Percentiles rank a stretch among this genome's conserved stretches.
These are phyloP conservation scores for Vicia sativa DNA, from an alignment of 306 rosid species.

Conservation along the genomic window DNA sequence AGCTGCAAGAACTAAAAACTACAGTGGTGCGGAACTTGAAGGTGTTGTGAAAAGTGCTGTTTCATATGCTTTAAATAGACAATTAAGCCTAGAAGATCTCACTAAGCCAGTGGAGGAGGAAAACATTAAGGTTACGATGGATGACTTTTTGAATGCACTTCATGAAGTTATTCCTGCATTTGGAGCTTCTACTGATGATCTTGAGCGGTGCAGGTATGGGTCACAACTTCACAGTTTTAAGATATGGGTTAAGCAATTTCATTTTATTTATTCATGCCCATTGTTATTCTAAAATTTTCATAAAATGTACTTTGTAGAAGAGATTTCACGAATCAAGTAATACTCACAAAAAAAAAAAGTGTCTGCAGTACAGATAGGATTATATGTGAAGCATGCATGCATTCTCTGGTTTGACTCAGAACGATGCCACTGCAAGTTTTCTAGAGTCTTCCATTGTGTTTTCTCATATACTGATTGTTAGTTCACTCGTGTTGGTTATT, in stretches of 20 bases:
- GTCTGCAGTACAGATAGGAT: background rate
- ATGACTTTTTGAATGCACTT: slow-evolving; percentile 87
- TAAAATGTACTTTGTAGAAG: slow-evolving; percentile 28
- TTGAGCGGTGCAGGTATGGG: slow-evolving; percentile 87
- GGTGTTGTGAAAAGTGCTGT: slow-evolving; percentile 99
- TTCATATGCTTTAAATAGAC: slow-evolving; percentile 93
- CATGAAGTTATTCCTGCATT: slow-evolving; percentile 84
- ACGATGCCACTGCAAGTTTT: background rate
- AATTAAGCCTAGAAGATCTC: slow-evolving; percentile 88
- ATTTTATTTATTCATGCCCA: slow-evolving; percentile 26
- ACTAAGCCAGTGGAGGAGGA: slow-evolving; percentile 97
- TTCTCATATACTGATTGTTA: slow-evolving; percentile 5
- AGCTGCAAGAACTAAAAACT: slow-evolving; percentile 98
- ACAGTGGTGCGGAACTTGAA: slow-evolving; percentile 99
- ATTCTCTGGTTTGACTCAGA: slow-evolving; percentile 4
- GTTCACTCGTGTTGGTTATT: background rate
- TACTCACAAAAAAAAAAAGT: no score
- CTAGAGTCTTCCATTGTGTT: background rate
- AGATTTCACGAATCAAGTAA: slow-evolving; percentile 12
- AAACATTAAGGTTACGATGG: slow-evolving; percentile 91
- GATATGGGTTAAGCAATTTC: slow-evolving; percentile 30
- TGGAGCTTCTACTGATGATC: slow-evolving; percentile 98
- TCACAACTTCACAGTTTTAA: slow-evolving; percentile 11
- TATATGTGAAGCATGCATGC: slow-evolving; percentile 2
- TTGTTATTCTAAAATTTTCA: slow-evolving; percentile 14